These are phyloP conservation scores for Botryotinia narcissicola DNA, from an alignment of 2,329 filamentous ascomycete species.

Conservation along the genomic window DNA sequence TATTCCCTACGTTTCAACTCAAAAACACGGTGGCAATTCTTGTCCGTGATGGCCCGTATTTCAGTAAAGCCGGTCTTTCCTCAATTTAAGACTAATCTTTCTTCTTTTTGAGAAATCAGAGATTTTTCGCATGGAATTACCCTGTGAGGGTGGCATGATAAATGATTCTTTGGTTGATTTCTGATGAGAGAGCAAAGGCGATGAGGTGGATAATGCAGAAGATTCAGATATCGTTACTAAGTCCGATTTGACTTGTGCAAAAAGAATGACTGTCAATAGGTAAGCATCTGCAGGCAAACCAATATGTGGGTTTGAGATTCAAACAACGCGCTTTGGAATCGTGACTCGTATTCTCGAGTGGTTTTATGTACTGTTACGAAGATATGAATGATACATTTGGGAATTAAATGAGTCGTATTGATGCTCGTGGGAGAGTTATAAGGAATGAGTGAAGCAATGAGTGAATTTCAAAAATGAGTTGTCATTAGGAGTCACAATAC, in stretches of 20 bases:
- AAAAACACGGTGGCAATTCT: neutral
- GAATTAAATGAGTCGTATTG: neutral
- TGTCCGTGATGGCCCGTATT: neutral
- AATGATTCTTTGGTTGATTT: neutral
- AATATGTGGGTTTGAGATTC: neutral
- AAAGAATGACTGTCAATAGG: neutral
- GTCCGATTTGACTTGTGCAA: neutral
- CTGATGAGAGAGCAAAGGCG: neutral
- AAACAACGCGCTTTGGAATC: neutral
- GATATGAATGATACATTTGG: neutral
- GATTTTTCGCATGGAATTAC: neutral
- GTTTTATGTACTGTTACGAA: neutral
- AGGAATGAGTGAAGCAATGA: neutral
- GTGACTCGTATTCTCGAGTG: neutral
- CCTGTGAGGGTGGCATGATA: neutral
- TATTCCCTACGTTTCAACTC: neutral
- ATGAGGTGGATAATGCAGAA: neutral
- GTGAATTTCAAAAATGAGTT: neutral
- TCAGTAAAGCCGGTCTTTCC: neutral
- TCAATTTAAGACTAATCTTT: neutral
- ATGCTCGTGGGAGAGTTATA: neutral
- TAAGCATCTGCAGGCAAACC: neutral
- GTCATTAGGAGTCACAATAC: neutral
- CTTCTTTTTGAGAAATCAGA: neutral
- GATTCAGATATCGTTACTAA: neutral